These are phyloP conservation scores for Metschnikowia shivogae DNA, from an alignment of 805 yeast genomes.

Conservation along the genomic window DNA sequence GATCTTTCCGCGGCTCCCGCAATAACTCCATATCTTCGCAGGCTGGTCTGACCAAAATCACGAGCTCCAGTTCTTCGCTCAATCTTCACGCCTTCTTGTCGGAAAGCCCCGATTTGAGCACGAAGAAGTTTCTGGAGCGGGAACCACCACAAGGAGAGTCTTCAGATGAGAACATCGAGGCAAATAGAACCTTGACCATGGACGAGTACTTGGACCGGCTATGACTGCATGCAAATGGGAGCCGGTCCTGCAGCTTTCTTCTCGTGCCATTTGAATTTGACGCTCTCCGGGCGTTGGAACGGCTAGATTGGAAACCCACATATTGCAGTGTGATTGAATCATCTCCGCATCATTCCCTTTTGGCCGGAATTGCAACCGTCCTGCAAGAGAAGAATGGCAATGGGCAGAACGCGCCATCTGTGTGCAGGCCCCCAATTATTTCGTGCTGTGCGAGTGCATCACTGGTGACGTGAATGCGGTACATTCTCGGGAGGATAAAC, in stretches of 20 bases:
- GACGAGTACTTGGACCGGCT: constrained; percentile 14
- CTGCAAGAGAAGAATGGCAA: constrained; percentile 2
- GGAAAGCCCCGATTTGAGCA: constrained; percentile 23
- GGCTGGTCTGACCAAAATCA: constrained; percentile 28
- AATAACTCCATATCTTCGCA: constrained; percentile 27
- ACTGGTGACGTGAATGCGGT: too few relatives aligned
- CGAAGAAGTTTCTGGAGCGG: neutral
- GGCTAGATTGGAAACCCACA: too few relatives aligned
- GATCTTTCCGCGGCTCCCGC: constrained; percentile 16
- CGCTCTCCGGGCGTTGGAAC: too few relatives aligned
- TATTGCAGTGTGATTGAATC: too few relatives aligned
- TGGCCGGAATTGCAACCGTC: neutral
- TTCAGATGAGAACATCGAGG: constrained; percentile 7
- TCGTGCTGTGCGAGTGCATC: too few relatives aligned
- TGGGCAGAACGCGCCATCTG: neutral
- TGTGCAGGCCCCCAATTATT: neutral
- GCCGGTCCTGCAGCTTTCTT: too few relatives aligned
- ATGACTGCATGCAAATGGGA: neutral
- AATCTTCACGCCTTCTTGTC: constrained; percentile 42
- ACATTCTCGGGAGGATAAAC: too few relatives aligned
- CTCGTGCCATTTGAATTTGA: too few relatives aligned
- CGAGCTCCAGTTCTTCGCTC: constrained; percentile 38
- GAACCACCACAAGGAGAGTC: neutral
- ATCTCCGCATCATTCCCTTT: too few relatives aligned
- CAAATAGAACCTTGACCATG: constrained; percentile 18